Percentiles rank a stretch among this genome's conserved stretches.
Conservation (phyloP, 2,329 filamentous ascomycete species). For the Xylariaceae sp. region DNA sequence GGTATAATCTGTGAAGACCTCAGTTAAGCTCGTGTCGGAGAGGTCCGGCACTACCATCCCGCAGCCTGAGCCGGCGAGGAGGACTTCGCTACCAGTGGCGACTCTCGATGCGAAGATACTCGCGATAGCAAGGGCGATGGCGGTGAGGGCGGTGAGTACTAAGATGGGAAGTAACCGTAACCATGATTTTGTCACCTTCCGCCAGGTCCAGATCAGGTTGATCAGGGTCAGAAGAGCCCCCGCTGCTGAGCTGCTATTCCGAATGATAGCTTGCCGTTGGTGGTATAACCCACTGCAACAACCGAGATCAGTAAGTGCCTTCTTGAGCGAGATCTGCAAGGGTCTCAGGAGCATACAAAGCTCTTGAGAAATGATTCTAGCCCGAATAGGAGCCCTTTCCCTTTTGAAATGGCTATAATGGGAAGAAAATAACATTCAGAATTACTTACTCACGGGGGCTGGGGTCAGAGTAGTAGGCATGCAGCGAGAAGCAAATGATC, state of each 20-base stretch:
- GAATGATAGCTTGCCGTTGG: slow-evolving; percentile 36
- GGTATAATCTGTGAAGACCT: too few species aligned
- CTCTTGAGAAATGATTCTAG: too few species aligned
- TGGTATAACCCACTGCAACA: slow-evolving; percentile 38
- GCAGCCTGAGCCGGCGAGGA: slow-evolving; percentile 16
- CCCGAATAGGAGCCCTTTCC: too few species aligned
- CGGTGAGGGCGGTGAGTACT: neutral
- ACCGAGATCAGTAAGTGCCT: too few species aligned
- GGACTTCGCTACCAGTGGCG: slow-evolving; percentile 15
- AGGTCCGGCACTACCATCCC: slow-evolving; percentile 1
- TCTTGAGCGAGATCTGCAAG: too few species aligned
- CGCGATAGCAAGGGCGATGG: slow-evolving; percentile 2
- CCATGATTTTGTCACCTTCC: neutral
- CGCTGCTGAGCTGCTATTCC: slow-evolving; percentile 25
- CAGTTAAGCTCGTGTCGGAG: neutral
- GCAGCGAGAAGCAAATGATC: slow-evolving; percentile 31
- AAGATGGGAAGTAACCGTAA: neutral
- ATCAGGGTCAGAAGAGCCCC: slow-evolving; percentile 14
- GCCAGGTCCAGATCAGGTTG: slow-evolving; percentile 27
- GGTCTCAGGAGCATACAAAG: too few species aligned
- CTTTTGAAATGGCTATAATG: too few species aligned
- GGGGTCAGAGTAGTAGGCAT: slow-evolving; percentile 27
- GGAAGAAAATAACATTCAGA: too few species aligned
- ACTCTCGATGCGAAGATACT: slow-evolving; percentile 18
- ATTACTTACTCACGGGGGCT: slow-evolving; percentile 33